Percentiles rank a stretch among this genome's conserved stretches.
phyloP scores from a whole-genome alignment of 108 stramenopile species.

The Halocafeteria seosinensis region DNA sequence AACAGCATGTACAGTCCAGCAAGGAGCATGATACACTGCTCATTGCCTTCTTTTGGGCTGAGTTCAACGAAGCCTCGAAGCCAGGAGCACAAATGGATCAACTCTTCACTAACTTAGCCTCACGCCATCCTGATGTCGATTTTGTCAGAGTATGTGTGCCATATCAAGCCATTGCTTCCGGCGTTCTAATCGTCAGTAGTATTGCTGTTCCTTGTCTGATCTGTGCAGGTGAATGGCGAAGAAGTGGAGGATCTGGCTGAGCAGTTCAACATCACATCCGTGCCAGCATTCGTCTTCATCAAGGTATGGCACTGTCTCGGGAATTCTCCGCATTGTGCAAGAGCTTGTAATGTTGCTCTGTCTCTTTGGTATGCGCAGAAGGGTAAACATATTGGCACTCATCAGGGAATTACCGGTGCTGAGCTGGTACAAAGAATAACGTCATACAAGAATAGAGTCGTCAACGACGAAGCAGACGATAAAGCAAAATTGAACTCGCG shows the following conservation, averaged over 20 bases:
- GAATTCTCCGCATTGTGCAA: too few species aligned
- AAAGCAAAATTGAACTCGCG: constrained; percentile 16
- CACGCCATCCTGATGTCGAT: constrained; percentile 19
- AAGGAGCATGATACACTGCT: constrained; percentile 10
- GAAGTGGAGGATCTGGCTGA: constrained; percentile 27
- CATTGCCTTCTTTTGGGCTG: constrained; percentile 62
- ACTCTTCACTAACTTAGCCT: constrained; percentile 24
- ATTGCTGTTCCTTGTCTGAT: not conserved
- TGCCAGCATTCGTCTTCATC: constrained; percentile 67
- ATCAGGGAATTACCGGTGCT: not conserved
- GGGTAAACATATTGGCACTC: not conserved
- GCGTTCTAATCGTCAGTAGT: not conserved
- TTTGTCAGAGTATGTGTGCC: constrained; percentile 21
- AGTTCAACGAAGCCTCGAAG: constrained; percentile 61
- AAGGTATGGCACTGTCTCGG: not conserved
- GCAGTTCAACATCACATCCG: constrained; percentile 46
- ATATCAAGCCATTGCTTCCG: not conserved
- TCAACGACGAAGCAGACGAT: not conserved
- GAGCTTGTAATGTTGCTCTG: too few species aligned
- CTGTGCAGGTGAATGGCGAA: constrained; percentile 51
- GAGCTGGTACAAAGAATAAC: too few species aligned
- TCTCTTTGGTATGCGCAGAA: too few species aligned
- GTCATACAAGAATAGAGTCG: too few species aligned
- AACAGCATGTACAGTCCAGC: too few species aligned
- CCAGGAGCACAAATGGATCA: constrained; percentile 38